Base-by-base conservation (phyloP, 306 rosid species). In the Castanea crenata region DNA sequence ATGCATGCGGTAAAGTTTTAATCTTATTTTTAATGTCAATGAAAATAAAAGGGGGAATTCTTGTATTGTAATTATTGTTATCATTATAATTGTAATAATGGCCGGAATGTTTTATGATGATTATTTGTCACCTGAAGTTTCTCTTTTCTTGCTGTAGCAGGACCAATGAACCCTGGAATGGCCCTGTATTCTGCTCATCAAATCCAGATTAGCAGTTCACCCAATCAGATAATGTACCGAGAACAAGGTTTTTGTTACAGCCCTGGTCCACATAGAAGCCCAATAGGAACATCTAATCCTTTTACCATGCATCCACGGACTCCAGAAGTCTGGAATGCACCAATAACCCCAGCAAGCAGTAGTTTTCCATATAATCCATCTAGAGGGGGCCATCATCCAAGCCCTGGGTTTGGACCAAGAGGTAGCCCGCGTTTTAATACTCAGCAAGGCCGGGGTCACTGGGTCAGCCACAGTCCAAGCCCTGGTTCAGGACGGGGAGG, bases 401-500 rank as follows among this genome's bases (percentile, higher is more conserved):
- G 85, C 68, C 89, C 91, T 54, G 78, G 86, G 68, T 89, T 84
- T 70, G 78, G 84, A 76, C 86, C 86, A 76, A 65, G 81, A 10
- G 83, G 85, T 34, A 41, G 83, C 59, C 81, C 82, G 6, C 55
- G 41, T 58, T 76, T 68, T 61, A 86, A 79, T 75, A 55, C 79
- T 82, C 61, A 32, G 68, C 93, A 74, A 76, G 86, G 87, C 78
- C 20, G 76, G 68, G 77, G 65, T 76, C 74, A 80, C 57, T 64
- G 75, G 80, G 71, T 76, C 68, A 78, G 62, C 87, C 84, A 75
- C 71, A 87, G 81, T 79, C 88, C 87, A 25, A 86, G 80, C 75
- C 87, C 81, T 23, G 84, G 69, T 72, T 79, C 85, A 35, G 88
- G 87, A 67, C 84, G 73, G 76, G 74, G 88, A 80, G 83, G 80